phyloP scores from a whole-genome alignment of 2,329 filamentous ascomycete genomes.

The Colletotrichum sp. region DNA sequence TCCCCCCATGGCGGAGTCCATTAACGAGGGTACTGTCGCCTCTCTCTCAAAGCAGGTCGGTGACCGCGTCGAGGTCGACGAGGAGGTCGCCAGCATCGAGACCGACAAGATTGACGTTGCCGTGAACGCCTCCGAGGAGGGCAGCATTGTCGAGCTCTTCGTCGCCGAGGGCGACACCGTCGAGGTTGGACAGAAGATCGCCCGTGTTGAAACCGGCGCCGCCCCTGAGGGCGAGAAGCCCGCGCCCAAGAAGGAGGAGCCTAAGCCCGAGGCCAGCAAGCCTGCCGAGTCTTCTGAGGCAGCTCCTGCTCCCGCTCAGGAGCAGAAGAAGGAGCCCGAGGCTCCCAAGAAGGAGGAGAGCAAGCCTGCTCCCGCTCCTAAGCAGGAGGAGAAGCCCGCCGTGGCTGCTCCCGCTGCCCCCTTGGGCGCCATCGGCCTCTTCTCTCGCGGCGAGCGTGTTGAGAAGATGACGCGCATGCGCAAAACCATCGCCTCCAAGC shows the following conservation, averaged over 20 bases:
- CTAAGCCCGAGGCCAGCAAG: slow-evolving; percentile 18
- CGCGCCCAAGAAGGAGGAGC: slow-evolving; percentile 22
- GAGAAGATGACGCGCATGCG: slow-evolving; percentile 67
- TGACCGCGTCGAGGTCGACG: slow-evolving; percentile 31
- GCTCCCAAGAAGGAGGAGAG: slow-evolving; percentile 16
- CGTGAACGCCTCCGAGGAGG: slow-evolving; percentile 29
- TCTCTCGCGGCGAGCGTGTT: slow-evolving; percentile 14
- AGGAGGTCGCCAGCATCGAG: slow-evolving; percentile 35
- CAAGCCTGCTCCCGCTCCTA: slow-evolving; percentile 1
- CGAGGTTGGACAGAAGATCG: slow-evolving; percentile 33
- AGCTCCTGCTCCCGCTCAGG: background rate
- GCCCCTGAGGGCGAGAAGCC: background rate
- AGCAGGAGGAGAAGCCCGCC: background rate
- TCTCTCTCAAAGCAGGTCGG: slow-evolving; percentile 31
- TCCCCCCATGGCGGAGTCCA: slow-evolving; percentile 36
- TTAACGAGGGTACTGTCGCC: slow-evolving; percentile 32
- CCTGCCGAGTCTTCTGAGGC: background rate
- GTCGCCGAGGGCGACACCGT: slow-evolving; percentile 34
- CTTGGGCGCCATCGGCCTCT: slow-evolving; percentile 3
- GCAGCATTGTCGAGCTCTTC: slow-evolving; percentile 30
- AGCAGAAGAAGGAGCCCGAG: slow-evolving; percentile 17
- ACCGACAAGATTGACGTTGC: slow-evolving; percentile 37
- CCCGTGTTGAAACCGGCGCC: slow-evolving; percentile 29
- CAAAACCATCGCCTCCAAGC: slow-evolving; percentile 73
- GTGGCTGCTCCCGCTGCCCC: background rate